Evolutionary conservation across 108 stramenopile species (phyloP), one percentile per base, ranked within the genome.

Genomic region (Fragilariopsis cylindrus): DNA sequence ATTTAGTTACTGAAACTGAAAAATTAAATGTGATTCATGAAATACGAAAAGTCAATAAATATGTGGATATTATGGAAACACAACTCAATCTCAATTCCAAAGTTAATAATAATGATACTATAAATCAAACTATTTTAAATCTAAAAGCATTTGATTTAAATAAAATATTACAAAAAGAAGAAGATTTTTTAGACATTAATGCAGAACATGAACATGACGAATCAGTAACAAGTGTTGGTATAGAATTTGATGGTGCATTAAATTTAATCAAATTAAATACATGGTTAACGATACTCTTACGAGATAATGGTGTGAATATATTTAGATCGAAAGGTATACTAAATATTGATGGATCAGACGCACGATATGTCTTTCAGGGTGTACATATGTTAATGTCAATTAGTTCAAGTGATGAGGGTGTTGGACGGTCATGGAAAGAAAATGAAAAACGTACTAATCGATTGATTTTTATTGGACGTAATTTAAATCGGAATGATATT

Each of bases 301-400:
- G 62, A 40, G 62, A 63, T 44, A 21, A 63, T 44, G 62, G 62
- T 12, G 62, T 63, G 42, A 40, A 63, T 44, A 63, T 63, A n/a
- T 63, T 63, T 13, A 42, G 62, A 11, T 43, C 42, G 45, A 63
- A 63, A 44, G 62, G 62, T n/a, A 63, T 63, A n/a, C 18, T 63
- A 11, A 45, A 15, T 40, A 45, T 63, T 4, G 43, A 41, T n/a
- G 62, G 62, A 45, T 63, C 62, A 18, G 62, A 63, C 12, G 62
- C 62, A 8, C 15, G 62, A 8, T 63, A 45, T 40, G 62, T 63
- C 62, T 63, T 63, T 45, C 62, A 63, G 62, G 62, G 62, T 3
- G 62, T 63, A 5, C 62, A 63, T 40, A 63, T 63, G 62, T 44
- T 63, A 42, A 63, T 63, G 62, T 45, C 43, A n/a, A 63, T 63